phyloP scores from a whole-genome alignment of 305 asterid genomes.

The Solanum hybrid region DNA sequence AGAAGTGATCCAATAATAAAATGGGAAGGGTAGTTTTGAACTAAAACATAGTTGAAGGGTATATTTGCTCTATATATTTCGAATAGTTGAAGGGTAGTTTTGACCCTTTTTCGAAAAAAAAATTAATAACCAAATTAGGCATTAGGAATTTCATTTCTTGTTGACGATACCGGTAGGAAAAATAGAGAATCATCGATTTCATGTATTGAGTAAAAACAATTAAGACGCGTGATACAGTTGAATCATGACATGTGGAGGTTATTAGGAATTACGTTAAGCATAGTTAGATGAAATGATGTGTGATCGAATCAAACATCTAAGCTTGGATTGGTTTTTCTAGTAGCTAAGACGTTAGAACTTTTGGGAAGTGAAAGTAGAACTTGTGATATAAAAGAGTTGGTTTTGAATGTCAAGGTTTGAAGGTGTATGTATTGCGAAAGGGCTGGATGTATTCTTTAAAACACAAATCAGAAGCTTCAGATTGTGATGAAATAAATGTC shows the following conservation, averaged over 20 bases:
- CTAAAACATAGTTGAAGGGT: not conserved
- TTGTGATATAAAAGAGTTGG: not conserved
- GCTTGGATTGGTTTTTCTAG: not conserved
- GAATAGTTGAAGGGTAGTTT: not conserved
- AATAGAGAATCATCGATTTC: not conserved
- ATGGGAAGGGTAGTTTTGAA: not conserved
- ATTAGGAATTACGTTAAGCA: not conserved
- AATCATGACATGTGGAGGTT: not conserved
- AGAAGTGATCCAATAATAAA: not conserved
- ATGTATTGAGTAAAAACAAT: not conserved
- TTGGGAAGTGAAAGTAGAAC: not conserved
- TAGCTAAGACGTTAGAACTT: not conserved
- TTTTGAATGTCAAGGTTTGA: not conserved
- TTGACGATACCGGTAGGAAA: not conserved
- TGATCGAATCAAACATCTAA: not conserved
- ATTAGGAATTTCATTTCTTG: not conserved
- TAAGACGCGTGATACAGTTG: not conserved
- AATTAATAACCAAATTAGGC: not conserved
- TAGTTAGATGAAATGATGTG: not conserved
- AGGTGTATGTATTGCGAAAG: not conserved
- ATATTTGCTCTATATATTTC: not conserved
- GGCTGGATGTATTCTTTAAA: too few species aligned
- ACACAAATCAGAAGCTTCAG: too few species aligned
- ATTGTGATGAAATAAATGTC: too few species aligned
- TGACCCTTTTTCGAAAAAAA: not conserved